Percentiles rank a stretch among this genome's conserved stretches.
These are phyloP conservation scores for Teunomyces gatunensis DNA, from an alignment of 805 yeast species.

Conservation along the genomic window DNA sequence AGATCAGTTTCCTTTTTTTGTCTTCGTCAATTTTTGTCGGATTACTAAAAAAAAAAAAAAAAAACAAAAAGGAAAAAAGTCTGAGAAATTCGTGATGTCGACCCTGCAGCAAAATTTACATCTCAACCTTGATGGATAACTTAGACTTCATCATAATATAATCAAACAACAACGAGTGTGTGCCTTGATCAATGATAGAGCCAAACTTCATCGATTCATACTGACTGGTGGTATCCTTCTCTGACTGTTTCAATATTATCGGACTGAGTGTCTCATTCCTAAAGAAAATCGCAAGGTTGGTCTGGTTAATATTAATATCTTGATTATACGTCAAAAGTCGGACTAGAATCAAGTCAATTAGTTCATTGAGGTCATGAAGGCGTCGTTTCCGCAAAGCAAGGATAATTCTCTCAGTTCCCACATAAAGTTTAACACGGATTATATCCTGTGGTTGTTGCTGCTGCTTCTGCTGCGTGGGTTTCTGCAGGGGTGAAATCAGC, in stretches of 20 bases:
- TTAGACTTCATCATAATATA: constrained; percentile 19
- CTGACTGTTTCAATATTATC: constrained; percentile 14
- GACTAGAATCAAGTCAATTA: constrained; percentile 14
- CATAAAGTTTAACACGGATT: constrained; percentile 7
- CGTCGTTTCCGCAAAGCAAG: constrained; percentile 15
- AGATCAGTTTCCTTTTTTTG: background rate
- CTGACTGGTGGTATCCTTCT: constrained; percentile 3
- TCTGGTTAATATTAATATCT: constrained; percentile 12
- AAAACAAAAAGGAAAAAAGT: background rate
- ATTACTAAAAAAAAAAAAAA: background rate
- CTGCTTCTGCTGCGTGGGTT: background rate
- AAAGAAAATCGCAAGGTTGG: constrained; percentile 15
- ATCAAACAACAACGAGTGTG: constrained; percentile 18
- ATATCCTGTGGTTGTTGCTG: background rate
- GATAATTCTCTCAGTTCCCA: constrained; percentile 7
- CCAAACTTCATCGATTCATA: background rate
- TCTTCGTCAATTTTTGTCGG: background rate
- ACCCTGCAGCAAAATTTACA: background rate
- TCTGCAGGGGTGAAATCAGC: background rate
- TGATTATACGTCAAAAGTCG: constrained; percentile 14
- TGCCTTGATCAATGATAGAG: constrained; percentile 5
- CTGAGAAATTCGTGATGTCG: background rate
- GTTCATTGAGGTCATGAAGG: constrained; percentile 15
- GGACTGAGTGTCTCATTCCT: constrained; percentile 17
- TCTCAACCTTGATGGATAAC: constrained; percentile 19